These are phyloP conservation scores for Orbilia javanica DNA, from an alignment of 2,329 filamentous ascomycete genomes.

Conservation along the genomic window DNA sequence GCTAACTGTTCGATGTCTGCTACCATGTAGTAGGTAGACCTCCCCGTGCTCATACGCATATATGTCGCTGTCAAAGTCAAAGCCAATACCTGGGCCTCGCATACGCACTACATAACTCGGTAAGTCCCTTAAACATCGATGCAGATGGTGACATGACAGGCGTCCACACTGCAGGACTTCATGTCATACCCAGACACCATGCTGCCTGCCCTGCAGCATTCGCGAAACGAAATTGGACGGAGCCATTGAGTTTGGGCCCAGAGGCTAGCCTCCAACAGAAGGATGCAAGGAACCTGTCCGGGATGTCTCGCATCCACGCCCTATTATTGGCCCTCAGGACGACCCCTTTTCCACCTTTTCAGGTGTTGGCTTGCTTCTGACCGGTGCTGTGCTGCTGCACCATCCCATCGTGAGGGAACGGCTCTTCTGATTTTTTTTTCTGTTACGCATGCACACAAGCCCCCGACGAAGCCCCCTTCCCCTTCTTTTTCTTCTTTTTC, in stretches of 20 bases:
- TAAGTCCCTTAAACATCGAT: conserved; percentile 25
- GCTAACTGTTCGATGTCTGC: too few species aligned
- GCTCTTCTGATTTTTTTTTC: conserved; percentile 13
- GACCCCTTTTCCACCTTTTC: conserved; percentile 31
- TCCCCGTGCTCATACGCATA: conserved; percentile 9
- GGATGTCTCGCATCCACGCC: conserved; percentile 32
- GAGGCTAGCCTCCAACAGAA: conserved; percentile 38
- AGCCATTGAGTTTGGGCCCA: conserved; percentile 28
- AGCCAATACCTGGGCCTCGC: conserved; percentile 13
- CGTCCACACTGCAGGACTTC: conserved; percentile 23
- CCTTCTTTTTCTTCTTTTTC: conserved; percentile 48
- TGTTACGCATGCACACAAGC: conserved; percentile 25
- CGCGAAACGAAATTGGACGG: conserved; percentile 53
- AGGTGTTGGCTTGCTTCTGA: conserved; percentile 22
- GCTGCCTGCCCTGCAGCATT: conserved; percentile 37
- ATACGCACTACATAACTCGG: conserved; percentile 26
- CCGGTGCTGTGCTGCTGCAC: conserved; percentile 17
- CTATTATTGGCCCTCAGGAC: conserved; percentile 37
- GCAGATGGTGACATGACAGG: conserved; percentile 28
- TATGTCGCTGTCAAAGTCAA: conserved; percentile 22
- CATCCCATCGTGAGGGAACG: conserved; percentile 25
- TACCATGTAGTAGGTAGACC: too few species aligned
- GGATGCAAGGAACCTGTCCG: conserved; percentile 46
- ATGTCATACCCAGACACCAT: conserved; percentile 27
- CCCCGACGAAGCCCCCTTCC: conserved; percentile 15